phyloP scores from a whole-genome alignment of 305 asterid species.

The Nicotiana rustica region DNA sequence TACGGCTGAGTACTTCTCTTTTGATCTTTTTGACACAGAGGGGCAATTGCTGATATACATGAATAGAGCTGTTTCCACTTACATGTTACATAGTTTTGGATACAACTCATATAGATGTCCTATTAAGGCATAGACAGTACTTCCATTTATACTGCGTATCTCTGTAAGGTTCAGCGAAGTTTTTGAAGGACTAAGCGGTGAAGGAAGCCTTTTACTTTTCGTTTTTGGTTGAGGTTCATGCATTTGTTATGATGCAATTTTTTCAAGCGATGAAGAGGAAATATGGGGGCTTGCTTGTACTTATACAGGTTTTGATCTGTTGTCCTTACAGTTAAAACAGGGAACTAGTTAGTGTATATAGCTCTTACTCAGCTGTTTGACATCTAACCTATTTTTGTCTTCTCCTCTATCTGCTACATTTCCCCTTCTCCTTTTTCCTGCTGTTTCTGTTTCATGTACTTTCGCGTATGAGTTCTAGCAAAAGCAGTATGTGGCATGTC shows the following conservation, averaged over 20 bases:
- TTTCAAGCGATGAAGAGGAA: conserved; percentile 15
- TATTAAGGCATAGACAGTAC: conserved; percentile 17
- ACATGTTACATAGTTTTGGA: conserved; percentile 27
- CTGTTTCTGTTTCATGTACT: conserved; percentile 6
- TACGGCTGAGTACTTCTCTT: conserved; percentile 43
- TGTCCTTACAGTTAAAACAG: conserved; percentile 23
- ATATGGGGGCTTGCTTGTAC: conserved; percentile 16
- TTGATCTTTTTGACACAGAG: conserved; percentile 31
- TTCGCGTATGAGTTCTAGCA: not conserved
- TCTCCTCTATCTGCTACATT: not conserved
- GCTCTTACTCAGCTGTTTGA: conserved; percentile 31
- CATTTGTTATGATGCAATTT: conserved; percentile 14
- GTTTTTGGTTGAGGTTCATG: conserved; percentile 23
- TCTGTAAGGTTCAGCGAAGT: conserved; percentile 25
- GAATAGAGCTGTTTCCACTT: conserved; percentile 33
- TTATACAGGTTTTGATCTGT: conserved; percentile 20
- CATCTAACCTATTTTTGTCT: not conserved
- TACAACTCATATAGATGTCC: conserved; percentile 24
- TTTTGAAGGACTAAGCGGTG: conserved; percentile 27
- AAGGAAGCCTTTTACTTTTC: conserved; percentile 19
- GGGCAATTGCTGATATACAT: conserved; percentile 19
- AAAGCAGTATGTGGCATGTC: not conserved
- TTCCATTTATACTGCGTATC: conserved; percentile 22
- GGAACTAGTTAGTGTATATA: conserved; percentile 30
- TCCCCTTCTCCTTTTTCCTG: not conserved